Percentiles rank a stretch among this genome's conserved stretches.
phyloP scores from a whole-genome alignment of 108 stramenopile genomes.

The Cyclotella baltica region DNA sequence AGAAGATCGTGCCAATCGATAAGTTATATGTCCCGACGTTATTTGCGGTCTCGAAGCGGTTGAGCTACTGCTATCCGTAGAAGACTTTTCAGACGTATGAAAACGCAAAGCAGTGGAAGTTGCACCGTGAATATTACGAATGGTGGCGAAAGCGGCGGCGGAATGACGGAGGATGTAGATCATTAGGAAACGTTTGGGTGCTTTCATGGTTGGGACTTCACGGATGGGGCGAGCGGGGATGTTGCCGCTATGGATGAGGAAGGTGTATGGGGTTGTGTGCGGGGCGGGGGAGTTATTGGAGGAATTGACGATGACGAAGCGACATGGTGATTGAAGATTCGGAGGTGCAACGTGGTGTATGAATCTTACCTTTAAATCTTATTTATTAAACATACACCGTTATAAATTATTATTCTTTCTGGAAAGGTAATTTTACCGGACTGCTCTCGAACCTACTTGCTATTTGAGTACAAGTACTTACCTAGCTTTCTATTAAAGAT shows the following conservation, averaged over 20 bases:
- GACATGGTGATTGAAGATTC: no score
- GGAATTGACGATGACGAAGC: no score
- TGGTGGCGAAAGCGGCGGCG: slow-evolving; percentile 65
- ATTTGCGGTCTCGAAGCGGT: slow-evolving; percentile 7
- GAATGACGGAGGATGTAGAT: slow-evolving; percentile 70
- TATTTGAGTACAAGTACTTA: no score
- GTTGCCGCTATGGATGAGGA: no score
- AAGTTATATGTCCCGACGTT: slow-evolving; percentile 53
- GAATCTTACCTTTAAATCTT: no score
- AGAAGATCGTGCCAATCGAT: slow-evolving; percentile 74
- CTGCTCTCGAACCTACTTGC: no score
- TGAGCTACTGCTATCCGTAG: not conserved
- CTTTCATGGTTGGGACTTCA: slow-evolving; percentile 8
- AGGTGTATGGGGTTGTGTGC: not conserved
- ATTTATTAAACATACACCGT: no score
- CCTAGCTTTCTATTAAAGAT: no score
- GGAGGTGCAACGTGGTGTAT: no score
- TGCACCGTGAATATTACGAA: not conserved
- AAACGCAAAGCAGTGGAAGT: slow-evolving; percentile 6
- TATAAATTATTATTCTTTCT: no score
- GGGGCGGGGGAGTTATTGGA: not conserved
- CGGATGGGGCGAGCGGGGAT: not conserved
- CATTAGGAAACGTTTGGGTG: slow-evolving; percentile 50
- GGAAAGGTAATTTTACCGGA: no score
- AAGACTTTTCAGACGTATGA: slow-evolving; percentile 3